Base-by-base conservation (phyloP, 306 rosid genomes). In the Carpinus viminea region DNA sequence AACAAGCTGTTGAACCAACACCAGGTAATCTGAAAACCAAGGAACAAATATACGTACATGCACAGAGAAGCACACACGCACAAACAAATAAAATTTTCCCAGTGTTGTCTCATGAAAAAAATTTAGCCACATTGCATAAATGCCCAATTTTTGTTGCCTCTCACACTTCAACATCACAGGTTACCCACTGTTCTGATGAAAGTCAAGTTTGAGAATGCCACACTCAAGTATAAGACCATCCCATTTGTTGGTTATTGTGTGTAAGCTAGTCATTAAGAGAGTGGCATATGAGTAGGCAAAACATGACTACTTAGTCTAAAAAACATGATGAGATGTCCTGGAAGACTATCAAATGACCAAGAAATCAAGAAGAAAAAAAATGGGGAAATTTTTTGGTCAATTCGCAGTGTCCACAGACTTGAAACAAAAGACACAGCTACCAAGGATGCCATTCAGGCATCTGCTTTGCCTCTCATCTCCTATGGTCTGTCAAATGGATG, bases 191-290 rank as follows among this genome's bases (percentile, higher is more conserved):
- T 7, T 7, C 28, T 56, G 62, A 56, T n/a, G 28, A 18, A 56
- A n/a, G 62, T 56, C 11, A 56, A 56, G 62, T 20, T 56, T n/a
- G 62, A 56, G 69, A 62, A 62, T 62, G n/a, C 69, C 43, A 62
- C 69, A 62, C 69, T 28, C 43, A 13, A 62, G 41, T 15, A 62
- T 20, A 28, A 62, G 20, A 12, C 69, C 36, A 31, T 62, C 69
- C 45, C 69, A 62, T 62, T 34, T 13, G 43, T 62, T 5, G 7
- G 18, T 24, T 62, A 15, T 31, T 11, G 69, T 26, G 41, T 34
- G 12, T 31, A 62, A 62, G 20, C 8, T 62, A 62, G n/a, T 31
- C 20, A 13, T 62, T 28, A 62, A 62, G 13, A 62, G 69, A 62
- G 43, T 62, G 69, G 20, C 69, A 62, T 15, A 62, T 31, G 31